Evolutionary conservation across 2,329 filamentous ascomycete genomes (phyloP).

Genomic region (Fusarium heterosporum): DNA sequence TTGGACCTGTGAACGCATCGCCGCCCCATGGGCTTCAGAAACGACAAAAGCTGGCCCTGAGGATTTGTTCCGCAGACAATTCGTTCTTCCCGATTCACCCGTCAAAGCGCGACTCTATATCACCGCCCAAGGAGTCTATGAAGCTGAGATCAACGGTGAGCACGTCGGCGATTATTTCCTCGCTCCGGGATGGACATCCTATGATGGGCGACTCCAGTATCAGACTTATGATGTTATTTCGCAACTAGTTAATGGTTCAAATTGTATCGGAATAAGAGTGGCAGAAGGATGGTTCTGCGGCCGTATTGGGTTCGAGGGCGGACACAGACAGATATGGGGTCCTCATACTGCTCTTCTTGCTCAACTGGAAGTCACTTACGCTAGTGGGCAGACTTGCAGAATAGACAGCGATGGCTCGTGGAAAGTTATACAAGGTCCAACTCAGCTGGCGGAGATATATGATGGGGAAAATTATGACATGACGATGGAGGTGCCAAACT

Average conservation of each 20-base stretch:
- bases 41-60: constrained; percentile 42
- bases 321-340: constrained; percentile 25
- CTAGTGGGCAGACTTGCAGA: background rate
- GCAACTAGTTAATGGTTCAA: constrained; percentile 44
- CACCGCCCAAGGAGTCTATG: constrained; percentile 59
- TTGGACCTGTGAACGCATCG: constrained; percentile 49
- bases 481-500: constrained; percentile 35
- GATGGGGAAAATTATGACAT: constrained; percentile 64
- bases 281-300: constrained; percentile 51
- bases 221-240: constrained; percentile 63
- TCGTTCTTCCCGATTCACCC: background rate
- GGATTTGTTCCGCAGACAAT: constrained; percentile 29
- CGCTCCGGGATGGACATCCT: constrained; percentile 64
- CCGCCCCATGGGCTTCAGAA: constrained; percentile 33
- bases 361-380: constrained; percentile 11
- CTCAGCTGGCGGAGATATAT: constrained; percentile 58
- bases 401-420: constrained; percentile 53
- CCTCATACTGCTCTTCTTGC: constrained; percentile 9
- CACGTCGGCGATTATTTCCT: constrained; percentile 55
- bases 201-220: constrained; percentile 60
- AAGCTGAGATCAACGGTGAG: constrained; percentile 58
- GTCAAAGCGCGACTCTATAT: constrained; percentile 56
- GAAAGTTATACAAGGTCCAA: constrained; percentile 50
- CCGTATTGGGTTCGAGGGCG: constrained; percentile 39
- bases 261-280: constrained; percentile 54